Base-by-base conservation (phyloP, 2,329 filamentous ascomycete species). In the Alternaria consortialis region DNA sequence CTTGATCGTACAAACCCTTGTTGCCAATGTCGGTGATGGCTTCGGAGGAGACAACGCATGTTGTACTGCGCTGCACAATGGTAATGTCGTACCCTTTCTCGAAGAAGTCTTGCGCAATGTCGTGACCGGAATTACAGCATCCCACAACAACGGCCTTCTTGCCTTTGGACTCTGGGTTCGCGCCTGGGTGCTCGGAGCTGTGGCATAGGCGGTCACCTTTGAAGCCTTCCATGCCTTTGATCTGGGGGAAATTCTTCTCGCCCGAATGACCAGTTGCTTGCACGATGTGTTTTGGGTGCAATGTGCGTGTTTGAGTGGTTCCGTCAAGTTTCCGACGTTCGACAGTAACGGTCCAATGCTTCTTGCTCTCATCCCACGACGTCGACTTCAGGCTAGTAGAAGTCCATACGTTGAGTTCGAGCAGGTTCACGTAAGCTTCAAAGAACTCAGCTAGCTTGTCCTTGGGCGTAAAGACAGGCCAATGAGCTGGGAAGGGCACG, bases 51-150 rank as follows among this genome's bases (percentile, higher is more conserved):
- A 77, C 58, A 23, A 78, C 74, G 74, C 73, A 79, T 36, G 83
- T 84, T 8, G 72, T 75, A 46, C 70, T 76, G 31, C 83, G 78
- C 62, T 84, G 83, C 0, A 84, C 68, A 65, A 84, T 81, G 12
- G 82, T 84, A n/a, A 81, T 70, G 13, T 80, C 77, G 31, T 78
- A 74, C 4, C 78, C 78, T 7, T 79, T 79, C 23, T 80, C 75
- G 37, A 78, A 74, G 76, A 83, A 84, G 67, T 84, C 81, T 67
- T 83, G 78, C 2, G 82, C 80, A 25, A 84, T 78, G 65, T 84
- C 82, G 69, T 84, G 82, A 50, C 79, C 82, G 0, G 82, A 83
- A 63, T 84, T 84, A 52, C 80, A 84, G 17, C 79, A 80, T 27
- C 83, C 83, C 15, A 85, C 72, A 1, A 85, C 79, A 32, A 84